Conservation (phyloP, 352 stramenopile genomes). For the Hyaloperonospora arabidopsidis region DNA sequence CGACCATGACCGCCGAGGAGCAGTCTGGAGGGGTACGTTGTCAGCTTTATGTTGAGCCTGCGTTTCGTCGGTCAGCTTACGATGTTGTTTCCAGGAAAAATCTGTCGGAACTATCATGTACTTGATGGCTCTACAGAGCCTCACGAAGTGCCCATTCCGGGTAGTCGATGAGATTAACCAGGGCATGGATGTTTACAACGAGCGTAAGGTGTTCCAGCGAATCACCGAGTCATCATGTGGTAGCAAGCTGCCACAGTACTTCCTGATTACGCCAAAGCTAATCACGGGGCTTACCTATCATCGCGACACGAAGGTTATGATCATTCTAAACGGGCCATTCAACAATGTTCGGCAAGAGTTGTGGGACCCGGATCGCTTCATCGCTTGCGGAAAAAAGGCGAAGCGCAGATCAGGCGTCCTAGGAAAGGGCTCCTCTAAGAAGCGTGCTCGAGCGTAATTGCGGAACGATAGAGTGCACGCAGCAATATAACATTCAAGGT, state of each 20-base stretch:
- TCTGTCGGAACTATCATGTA: slow-evolving; percentile 89
- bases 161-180: slow-evolving; percentile 88
- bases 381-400: slow-evolving; percentile 29
- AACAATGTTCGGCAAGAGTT: slow-evolving; percentile 73
- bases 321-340: slow-evolving; percentile 82
- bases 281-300: slow-evolving; percentile 81
- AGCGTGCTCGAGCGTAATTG: slow-evolving; percentile 28
- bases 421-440: slow-evolving; percentile 14
- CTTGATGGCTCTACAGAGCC: slow-evolving; percentile 81
- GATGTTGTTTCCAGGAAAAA: slow-evolving; percentile 55
- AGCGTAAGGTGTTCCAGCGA: slow-evolving; percentile 83
- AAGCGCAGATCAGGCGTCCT: slow-evolving; percentile 26
- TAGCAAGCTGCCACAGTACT: slow-evolving; percentile 83
- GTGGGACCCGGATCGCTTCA: slow-evolving; percentile 58
- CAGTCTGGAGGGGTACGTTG: slow-evolving; percentile 75
- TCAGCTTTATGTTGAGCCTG: slow-evolving; percentile 1
- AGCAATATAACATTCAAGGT: slow-evolving; percentile 17
- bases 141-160: slow-evolving; percentile 82
- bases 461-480: slow-evolving; percentile 1
- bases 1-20: slow-evolving; percentile 80
- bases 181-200: slow-evolving; percentile 87
- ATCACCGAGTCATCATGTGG: slow-evolving; percentile 85
- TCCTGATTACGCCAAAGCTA: slow-evolving; percentile 86
- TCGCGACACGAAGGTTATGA: slow-evolving; percentile 80
- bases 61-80: slow-evolving; percentile 1